These are phyloP conservation scores for Stevia rebaudiana DNA, from an alignment of 140 eudicot genomes.

Conservation along the genomic window DNA sequence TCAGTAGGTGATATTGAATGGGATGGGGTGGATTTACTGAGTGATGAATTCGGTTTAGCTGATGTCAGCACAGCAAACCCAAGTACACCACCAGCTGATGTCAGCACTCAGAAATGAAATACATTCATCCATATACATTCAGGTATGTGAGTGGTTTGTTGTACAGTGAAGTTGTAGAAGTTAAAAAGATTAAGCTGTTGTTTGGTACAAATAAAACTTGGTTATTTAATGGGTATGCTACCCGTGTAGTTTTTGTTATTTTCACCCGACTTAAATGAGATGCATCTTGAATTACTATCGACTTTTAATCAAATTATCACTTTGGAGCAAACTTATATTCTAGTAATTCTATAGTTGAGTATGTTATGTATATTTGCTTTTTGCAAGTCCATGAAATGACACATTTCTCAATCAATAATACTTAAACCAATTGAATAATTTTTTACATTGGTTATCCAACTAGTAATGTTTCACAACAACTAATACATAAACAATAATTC, in stretches of 20 bases:
- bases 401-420: too few relatives aligned
- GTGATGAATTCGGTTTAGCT: constrained; percentile 57
- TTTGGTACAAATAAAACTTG: constrained; percentile 14
- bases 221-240: constrained; percentile 6
- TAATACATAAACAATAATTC: too few relatives aligned
- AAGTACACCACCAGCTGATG: constrained; percentile 41
- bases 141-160: constrained; percentile 20
- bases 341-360: too few relatives aligned
- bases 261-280: neutral
- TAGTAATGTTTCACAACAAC: too few relatives aligned
- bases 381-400: too few relatives aligned
- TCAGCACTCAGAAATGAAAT: constrained; percentile 6
- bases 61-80: constrained; percentile 45
- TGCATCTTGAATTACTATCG: neutral
- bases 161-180: constrained; percentile 32
- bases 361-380: too few relatives aligned
- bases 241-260: neutral
- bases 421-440: too few relatives aligned
- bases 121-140: neutral
- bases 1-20: constrained; percentile 50
- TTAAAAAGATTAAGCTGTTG: constrained; percentile 12
- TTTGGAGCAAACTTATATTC: neutral
- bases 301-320: neutral
- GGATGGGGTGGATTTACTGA: constrained; percentile 50
- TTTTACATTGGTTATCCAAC: too few relatives aligned